Evolutionary conservation across 768 basidiomycete genomes (phyloP).

Genomic region (Tulasnella sp.): DNA sequence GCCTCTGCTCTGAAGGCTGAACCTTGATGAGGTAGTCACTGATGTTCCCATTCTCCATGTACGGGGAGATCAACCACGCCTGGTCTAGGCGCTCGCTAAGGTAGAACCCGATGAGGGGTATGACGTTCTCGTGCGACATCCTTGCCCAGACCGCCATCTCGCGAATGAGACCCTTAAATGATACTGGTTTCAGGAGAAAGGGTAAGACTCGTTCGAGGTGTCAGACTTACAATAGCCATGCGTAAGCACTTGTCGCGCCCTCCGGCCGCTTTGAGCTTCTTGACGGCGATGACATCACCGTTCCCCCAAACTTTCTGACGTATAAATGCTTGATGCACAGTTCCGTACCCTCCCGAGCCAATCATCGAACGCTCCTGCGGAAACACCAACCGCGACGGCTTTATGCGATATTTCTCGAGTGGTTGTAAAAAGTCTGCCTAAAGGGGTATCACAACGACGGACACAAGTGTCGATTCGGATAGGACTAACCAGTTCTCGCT

Average conservation of each 20-base stretch:
- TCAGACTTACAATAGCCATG: not conserved
- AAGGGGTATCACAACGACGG: no score
- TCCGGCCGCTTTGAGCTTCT: not conserved
- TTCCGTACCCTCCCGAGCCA: no score
- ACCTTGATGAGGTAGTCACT: not conserved
- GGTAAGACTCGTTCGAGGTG: no score
- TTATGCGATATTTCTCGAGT: no score
- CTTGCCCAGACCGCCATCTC: not conserved
- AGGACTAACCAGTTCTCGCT: no score
- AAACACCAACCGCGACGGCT: no score
- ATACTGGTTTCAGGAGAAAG: not conserved
- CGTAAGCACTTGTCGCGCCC: not conserved
- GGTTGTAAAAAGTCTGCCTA: no score
- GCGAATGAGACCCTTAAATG: not conserved
- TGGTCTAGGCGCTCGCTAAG: not conserved
- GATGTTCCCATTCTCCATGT: not conserved
- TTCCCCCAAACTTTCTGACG: no score
- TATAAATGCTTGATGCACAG: no score
- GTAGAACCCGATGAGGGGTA: conserved; percentile 5
- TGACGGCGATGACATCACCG: no score
- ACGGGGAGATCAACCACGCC: conserved; percentile 6
- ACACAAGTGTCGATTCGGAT: no score
- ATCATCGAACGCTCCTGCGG: no score
- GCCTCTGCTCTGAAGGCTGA: not conserved
- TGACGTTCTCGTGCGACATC: not conserved